phyloP scores from a whole-genome alignment of 495 filamentous ascomycete genomes.

The Hyaloscypha hepaticicola region DNA sequence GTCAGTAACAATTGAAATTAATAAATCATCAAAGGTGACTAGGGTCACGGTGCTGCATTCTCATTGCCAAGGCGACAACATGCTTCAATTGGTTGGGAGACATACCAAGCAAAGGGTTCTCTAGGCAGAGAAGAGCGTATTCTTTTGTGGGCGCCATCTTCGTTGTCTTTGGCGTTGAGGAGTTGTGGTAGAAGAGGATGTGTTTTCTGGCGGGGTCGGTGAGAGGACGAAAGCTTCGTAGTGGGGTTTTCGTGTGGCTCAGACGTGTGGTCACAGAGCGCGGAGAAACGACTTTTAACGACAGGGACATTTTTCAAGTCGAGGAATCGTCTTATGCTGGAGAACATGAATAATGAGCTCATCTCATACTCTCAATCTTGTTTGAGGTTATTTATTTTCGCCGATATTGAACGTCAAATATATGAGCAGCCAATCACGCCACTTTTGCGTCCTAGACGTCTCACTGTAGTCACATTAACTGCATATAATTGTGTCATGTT shows the following conservation, averaged over 20 bases:
- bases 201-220: constrained; percentile 14
- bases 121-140: constrained; percentile 84
- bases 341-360: too few species aligned
- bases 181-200: constrained; percentile 13
- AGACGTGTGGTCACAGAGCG: neutral
- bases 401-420: neutral
- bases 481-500: constrained; percentile 4
- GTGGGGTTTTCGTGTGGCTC: constrained; percentile 1
- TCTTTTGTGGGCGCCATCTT: constrained; percentile 71
- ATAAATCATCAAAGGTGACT: neutral
- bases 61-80: neutral
- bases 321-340: neutral
- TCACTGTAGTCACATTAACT: neutral
- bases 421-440: neutral
- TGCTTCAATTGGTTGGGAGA: constrained; percentile 21
- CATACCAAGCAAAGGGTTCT: constrained; percentile 94
- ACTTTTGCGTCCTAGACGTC: neutral
- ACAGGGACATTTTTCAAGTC: neutral
- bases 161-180: constrained; percentile 18
- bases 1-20: constrained; percentile 13
- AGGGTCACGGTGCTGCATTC: neutral
- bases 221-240: constrained; percentile 8
- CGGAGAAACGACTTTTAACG: neutral
- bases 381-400: neutral
- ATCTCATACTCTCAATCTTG: neutral